phyloP scores from a whole-genome alignment of 371 early-diverging fungal species.

The Capillidium heterosporum region DNA sequence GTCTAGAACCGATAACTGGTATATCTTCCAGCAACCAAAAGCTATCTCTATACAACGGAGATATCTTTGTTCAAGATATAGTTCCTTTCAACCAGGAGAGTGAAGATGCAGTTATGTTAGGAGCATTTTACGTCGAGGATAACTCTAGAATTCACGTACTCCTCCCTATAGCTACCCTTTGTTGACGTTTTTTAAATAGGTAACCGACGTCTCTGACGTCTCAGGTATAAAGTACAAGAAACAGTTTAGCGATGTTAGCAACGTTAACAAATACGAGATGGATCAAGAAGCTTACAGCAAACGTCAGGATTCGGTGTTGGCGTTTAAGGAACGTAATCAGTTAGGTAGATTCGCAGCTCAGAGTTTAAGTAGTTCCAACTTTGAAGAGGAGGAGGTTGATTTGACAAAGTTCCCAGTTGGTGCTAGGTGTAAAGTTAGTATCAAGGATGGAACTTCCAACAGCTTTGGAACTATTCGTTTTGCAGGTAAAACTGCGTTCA shows the following conservation, averaged over 20 bases:
- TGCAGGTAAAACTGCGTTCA: slow-evolving; percentile 59
- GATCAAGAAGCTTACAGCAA: slow-evolving; percentile 70
- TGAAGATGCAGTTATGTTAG: slow-evolving; percentile 59
- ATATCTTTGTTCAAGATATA: slow-evolving; percentile 30
- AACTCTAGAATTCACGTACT: slow-evolving; percentile 12
- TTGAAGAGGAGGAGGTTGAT: slow-evolving; percentile 25
- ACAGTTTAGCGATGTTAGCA: slow-evolving; percentile 67
- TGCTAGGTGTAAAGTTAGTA: slow-evolving; percentile 67
- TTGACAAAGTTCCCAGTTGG: slow-evolving; percentile 44
- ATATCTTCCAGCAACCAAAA: slow-evolving; percentile 49
- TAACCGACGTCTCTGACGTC: slow-evolving; percentile 31
- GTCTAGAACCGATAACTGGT: slow-evolving; percentile 86
- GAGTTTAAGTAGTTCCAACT: slow-evolving; percentile 14
- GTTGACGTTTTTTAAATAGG: not conserved
- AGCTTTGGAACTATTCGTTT: slow-evolving; percentile 66
- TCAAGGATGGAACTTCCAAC: slow-evolving; percentile 20
- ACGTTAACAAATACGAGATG: slow-evolving; percentile 85
- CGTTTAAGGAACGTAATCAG: slow-evolving; percentile 75
- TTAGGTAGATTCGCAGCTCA: slow-evolving; percentile 61
- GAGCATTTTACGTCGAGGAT: slow-evolving; percentile 69
- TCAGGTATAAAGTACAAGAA: slow-evolving; percentile 36
- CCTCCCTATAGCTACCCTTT: not conserved
- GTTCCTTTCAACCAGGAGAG: slow-evolving; percentile 13
- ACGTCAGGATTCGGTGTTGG: slow-evolving; percentile 61
- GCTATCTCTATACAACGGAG: slow-evolving; percentile 36